These are phyloP conservation scores for Biscogniauxia mediterranea DNA, from an alignment of 2,329 filamentous ascomycete genomes.

Conservation along the genomic window DNA sequence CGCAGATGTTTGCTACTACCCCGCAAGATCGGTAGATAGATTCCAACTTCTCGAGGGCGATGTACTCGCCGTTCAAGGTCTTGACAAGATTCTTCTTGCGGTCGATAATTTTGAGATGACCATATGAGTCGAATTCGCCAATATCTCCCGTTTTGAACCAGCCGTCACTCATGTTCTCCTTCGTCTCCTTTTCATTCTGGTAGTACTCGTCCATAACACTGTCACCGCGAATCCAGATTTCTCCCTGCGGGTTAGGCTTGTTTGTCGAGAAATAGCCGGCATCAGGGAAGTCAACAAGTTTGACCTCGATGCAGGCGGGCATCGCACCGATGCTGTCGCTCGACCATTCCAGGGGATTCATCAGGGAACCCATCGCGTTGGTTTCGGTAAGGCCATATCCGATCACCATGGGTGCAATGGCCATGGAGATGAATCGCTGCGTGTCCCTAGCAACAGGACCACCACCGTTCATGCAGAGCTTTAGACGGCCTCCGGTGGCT, in stretches of 20 bases:
- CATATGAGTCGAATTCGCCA: constrained; percentile 71
- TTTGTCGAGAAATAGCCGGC: constrained; percentile 77
- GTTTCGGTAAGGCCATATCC: constrained; percentile 90
- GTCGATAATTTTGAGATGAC: constrained; percentile 75
- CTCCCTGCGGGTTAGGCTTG: constrained; percentile 75
- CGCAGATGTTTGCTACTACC: constrained; percentile 56
- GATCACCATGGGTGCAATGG: constrained; percentile 84
- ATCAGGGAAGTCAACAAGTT: constrained; percentile 82
- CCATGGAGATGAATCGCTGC: constrained; percentile 83
- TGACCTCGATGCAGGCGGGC: constrained; percentile 72
- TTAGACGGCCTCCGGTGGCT: constrained; percentile 77
- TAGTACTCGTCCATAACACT: constrained; percentile 72
- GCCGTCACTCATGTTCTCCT: constrained; percentile 68
- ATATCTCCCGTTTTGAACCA: constrained; percentile 92
- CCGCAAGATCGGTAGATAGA: constrained; percentile 50
- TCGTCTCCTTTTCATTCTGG: constrained; percentile 74
- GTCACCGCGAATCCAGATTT: constrained; percentile 82
- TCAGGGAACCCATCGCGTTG: constrained; percentile 69
- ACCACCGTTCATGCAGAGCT: constrained; percentile 82
- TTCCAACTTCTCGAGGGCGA: constrained; percentile 72
- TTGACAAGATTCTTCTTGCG: constrained; percentile 89
- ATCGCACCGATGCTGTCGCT: constrained; percentile 70
- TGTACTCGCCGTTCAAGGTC: constrained; percentile 79
- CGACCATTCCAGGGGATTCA: constrained; percentile 78
- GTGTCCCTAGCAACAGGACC: constrained; percentile 84